phyloP scores from a whole-genome alignment of 2,329 filamentous ascomycete species.

The Colletotrichum sp. region DNA sequence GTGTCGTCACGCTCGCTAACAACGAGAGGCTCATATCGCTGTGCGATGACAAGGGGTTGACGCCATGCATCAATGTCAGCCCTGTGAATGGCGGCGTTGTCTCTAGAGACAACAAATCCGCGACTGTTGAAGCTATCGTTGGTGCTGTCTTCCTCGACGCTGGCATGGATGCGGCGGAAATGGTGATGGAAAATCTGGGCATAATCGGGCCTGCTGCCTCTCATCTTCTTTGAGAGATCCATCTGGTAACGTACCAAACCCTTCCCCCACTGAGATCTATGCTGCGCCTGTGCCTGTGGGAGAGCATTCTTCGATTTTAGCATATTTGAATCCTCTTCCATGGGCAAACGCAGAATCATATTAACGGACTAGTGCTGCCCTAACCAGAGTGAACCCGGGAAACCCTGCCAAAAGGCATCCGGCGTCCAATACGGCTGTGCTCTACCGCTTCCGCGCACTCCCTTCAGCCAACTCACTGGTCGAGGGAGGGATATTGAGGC shows the following conservation, averaged over 20 bases:
- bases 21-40: too few species aligned
- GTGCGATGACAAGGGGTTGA: too few species aligned
- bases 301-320: background rate
- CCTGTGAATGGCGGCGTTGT: accelerated
- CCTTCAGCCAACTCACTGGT: background rate
- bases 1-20: too few species aligned
- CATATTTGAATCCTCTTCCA: background rate
- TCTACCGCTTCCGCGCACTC: background rate
- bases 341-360: too few species aligned
- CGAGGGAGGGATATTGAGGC: background rate
- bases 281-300: background rate
- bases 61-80: background rate
- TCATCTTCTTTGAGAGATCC: too few species aligned
- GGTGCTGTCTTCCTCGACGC: background rate
- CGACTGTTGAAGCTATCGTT: background rate
- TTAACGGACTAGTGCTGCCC: background rate
- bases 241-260: background rate
- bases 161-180: too few species aligned
- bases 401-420: background rate
- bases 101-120: background rate
- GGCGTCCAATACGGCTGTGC: background rate
- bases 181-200: background rate
- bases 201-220: background rate
- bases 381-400: background rate
- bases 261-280: background rate